phyloP scores from a whole-genome alignment of 1,284 basidiomycete species.

The Farysia itapuensis region DNA sequence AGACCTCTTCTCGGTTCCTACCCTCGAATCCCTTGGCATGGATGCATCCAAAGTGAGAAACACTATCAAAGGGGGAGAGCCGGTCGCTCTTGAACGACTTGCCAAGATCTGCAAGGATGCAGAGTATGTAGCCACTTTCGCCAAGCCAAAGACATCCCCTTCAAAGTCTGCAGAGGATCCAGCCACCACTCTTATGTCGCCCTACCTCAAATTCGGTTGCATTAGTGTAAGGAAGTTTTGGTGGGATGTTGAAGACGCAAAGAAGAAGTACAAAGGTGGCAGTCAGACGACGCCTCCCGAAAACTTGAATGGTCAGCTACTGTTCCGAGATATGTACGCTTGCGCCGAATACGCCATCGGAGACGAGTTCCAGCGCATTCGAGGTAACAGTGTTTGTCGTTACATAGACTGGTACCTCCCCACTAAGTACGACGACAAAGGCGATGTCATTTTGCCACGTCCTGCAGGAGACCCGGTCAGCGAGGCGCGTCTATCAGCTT shows the following conservation, averaged over 20 bases:
- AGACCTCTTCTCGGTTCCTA: slow-evolving; percentile 63
- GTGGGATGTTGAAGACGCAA: slow-evolving; percentile 40
- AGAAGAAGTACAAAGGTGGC: slow-evolving; percentile 45
- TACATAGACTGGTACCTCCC: slow-evolving; percentile 63
- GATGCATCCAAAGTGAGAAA: slow-evolving; percentile 58
- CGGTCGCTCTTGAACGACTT: slow-evolving; percentile 62
- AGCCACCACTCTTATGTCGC: slow-evolving; percentile 60
- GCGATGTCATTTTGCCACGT: slow-evolving; percentile 59
- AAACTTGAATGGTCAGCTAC: slow-evolving; percentile 57
- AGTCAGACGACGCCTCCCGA: slow-evolving; percentile 34
- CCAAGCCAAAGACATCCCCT: slow-evolving; percentile 63
- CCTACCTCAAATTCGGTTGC: slow-evolving; percentile 65
- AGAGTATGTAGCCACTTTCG: slow-evolving; percentile 62
- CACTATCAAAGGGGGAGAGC: slow-evolving; percentile 63
- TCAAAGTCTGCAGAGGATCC: slow-evolving; percentile 28
- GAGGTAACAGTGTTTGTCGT: slow-evolving; percentile 62
- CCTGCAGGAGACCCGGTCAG: slow-evolving; percentile 61
- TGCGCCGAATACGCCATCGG: slow-evolving; percentile 61
- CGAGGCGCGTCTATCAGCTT: slow-evolving; percentile 61
- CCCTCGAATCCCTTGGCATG: slow-evolving; percentile 63
- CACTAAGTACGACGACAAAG: slow-evolving; percentile 62
- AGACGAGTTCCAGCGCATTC: slow-evolving; percentile 61
- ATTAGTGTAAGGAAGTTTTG: slow-evolving; percentile 59
- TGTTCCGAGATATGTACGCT: slow-evolving; percentile 64
- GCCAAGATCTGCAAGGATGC: slow-evolving; percentile 61